Conservation (phyloP, 2,329 filamentous ascomycete genomes). For the Iodosphaeria phyllophila region DNA sequence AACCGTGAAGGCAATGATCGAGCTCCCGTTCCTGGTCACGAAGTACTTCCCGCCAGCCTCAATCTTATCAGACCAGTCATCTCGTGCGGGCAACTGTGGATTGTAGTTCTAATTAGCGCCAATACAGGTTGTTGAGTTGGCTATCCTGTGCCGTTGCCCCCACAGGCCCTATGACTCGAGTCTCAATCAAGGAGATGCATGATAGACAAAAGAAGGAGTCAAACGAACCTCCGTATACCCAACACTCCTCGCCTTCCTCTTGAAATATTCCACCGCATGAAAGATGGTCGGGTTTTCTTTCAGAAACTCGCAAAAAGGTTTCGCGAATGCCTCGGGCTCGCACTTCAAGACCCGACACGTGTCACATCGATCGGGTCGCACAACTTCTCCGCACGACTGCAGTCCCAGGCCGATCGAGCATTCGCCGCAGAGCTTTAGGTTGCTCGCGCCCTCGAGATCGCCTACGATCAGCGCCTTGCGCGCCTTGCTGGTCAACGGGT, state of each 20-base stretch:
- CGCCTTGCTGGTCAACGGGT: constrained; percentile 13
- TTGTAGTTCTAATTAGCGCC: background rate
- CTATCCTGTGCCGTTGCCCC: background rate
- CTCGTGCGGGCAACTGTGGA: constrained; percentile 51
- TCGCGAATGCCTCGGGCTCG: constrained; percentile 48
- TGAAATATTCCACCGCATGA: constrained; percentile 69
- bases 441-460: constrained; percentile 5
- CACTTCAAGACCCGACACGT: constrained; percentile 7
- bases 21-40: constrained; percentile 67
- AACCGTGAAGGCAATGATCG: constrained; percentile 69
- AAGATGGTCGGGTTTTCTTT: constrained; percentile 84
- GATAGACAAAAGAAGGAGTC: too few relatives aligned
- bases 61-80: constrained; percentile 57
- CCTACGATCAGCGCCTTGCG: constrained; percentile 8
- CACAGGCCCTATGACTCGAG: constrained; percentile 4
- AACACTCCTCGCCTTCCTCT: constrained; percentile 46
- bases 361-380: constrained; percentile 4
- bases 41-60: constrained; percentile 77
- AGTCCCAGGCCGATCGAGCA: too few relatives aligned
- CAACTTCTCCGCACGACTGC: constrained; percentile 1
- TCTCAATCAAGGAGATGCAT: too few relatives aligned
- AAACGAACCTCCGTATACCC: constrained; percentile 56
- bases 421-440: constrained; percentile 8
- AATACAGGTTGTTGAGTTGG: background rate
- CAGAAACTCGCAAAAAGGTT: constrained; percentile 78